Evolutionary conservation across 345 rosid species (phyloP), one percentile per base, ranked within the genome.

Genomic region (Dovyalis caffra): DNA sequence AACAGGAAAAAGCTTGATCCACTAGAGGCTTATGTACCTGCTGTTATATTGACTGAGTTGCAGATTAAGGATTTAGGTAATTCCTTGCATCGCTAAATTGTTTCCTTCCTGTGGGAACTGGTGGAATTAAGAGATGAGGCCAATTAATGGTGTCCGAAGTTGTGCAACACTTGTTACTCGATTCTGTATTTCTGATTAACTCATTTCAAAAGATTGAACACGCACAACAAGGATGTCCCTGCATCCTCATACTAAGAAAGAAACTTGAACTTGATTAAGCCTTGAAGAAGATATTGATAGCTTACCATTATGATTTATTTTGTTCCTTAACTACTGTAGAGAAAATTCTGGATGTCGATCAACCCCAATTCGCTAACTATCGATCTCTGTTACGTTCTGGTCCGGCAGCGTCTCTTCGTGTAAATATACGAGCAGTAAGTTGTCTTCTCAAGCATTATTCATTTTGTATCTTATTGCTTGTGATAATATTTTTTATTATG

Each of bases 1-100:
- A 68, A 66, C 84, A 94, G 93, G 88, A 95, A 95, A 78, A 87
- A 84, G 82, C 97, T 92, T 66, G 97, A 92, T 76, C 97, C 99
- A 26, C 82, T 95, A 29, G 97, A 86, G 74, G 85, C 83, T 73
- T 90, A 88, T 77, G 87, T 91, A 49, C 97, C 97, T 74, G 95
- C 94, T 38, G 91, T 92, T 64, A 87, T 91, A 70, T 82, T 91
- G 85, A 91, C 94, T 70, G 76, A 84, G 80, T 80, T 91, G 15
- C 89, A 92, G 75, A 88, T 91, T n/a, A 85, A 86, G 80, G 94
- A 91, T 74, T 83, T 92, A 43, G 97, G 97, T 90, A 86, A 81
- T 33, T 23, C 51, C 38, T 63, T 38, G 35, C 37, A 29, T 35
- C 34, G 20, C n/a, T 16, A 6, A 26, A 58, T 14, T 43, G 16